Conservation (phyloP, 208 protist species). For the Herpetomonas tarakana region DNA sequence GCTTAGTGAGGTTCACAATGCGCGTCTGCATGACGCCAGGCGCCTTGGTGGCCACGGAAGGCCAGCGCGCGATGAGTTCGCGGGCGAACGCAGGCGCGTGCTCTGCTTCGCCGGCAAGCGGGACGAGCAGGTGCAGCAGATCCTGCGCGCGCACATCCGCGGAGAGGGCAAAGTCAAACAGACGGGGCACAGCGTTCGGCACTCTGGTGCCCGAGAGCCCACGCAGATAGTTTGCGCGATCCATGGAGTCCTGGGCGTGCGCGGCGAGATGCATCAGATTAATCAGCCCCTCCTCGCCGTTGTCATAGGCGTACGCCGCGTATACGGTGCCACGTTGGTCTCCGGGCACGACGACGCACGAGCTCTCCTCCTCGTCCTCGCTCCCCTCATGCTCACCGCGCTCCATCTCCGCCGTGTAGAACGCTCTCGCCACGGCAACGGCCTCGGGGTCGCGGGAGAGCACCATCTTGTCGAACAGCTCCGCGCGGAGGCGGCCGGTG, state of each 20-base stretch:
- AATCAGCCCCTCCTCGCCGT: slow-evolving; percentile 29
- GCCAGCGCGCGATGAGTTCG: slow-evolving; percentile 42
- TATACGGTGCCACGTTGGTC: slow-evolving; percentile 47
- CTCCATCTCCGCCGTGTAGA: slow-evolving; percentile 25
- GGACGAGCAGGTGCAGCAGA: slow-evolving; percentile 37
- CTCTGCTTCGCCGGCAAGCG: slow-evolving; percentile 27
- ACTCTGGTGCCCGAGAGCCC: slow-evolving; percentile 37
- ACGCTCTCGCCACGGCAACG: slow-evolving; percentile 30
- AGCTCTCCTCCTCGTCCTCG: background rate
- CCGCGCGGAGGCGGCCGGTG: slow-evolving; percentile 30
- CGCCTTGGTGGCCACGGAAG: slow-evolving; percentile 26
- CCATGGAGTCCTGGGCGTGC: slow-evolving; percentile 37
- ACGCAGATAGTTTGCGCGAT: slow-evolving; percentile 47
- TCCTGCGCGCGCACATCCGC: slow-evolving; percentile 67
- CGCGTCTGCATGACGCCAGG: slow-evolving; percentile 47
- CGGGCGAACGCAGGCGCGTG: slow-evolving; percentile 21
- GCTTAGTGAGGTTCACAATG: slow-evolving; percentile 44
- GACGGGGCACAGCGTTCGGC: slow-evolving; percentile 23
- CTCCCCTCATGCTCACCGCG: slow-evolving; percentile 22
- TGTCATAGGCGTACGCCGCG: slow-evolving; percentile 29
- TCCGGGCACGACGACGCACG: slow-evolving; percentile 13
- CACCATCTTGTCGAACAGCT: slow-evolving; percentile 30
- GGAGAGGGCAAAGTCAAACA: slow-evolving; percentile 68
- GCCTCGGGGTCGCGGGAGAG: background rate
- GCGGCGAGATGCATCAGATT: slow-evolving; percentile 43